Evolutionary conservation across 140 eudicot genomes (phyloP).

Genomic region (Anethum foeniculum): DNA sequence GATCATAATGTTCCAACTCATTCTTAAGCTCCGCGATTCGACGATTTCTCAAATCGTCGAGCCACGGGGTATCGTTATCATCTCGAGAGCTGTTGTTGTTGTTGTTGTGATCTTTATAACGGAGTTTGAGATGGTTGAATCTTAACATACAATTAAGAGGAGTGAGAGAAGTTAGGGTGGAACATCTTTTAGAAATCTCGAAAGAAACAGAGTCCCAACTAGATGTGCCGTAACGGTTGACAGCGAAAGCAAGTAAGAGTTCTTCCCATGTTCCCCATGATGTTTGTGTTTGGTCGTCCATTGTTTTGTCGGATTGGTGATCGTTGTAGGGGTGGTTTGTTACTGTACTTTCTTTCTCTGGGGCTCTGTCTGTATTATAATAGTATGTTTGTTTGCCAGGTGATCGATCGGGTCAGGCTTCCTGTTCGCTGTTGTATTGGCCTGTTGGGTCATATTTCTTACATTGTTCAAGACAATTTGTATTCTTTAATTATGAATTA

Average conservation of each 20-base stretch:
- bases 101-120: conserved; percentile 1
- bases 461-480: no score
- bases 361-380: conserved; percentile 7
- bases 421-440: no score
- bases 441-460: no score
- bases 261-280: conserved; percentile 62
- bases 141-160: conserved; percentile 34
- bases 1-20: conserved; percentile 40
- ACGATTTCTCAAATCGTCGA: conserved; percentile 43
- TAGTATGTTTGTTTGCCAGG: no score
- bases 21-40: conserved; percentile 44
- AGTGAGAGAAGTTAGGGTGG: conserved; percentile 23
- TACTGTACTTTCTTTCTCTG: conserved; percentile 2
- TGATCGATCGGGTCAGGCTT: no score
- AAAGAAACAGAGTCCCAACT: conserved; percentile 53
- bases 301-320: background rate
- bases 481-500: no score
- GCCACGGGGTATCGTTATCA: conserved; percentile 24
- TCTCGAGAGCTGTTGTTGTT: background rate
- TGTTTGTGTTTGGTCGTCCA: background rate
- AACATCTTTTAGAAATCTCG: conserved; percentile 38
- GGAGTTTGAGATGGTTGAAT: conserved; percentile 43
- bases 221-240: conserved; percentile 47
- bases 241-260: conserved; percentile 60
- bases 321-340: no score